These are phyloP conservation scores for Pochonia chlamydosporia DNA, from an alignment of 2,329 filamentous ascomycete species.

Conservation along the genomic window DNA sequence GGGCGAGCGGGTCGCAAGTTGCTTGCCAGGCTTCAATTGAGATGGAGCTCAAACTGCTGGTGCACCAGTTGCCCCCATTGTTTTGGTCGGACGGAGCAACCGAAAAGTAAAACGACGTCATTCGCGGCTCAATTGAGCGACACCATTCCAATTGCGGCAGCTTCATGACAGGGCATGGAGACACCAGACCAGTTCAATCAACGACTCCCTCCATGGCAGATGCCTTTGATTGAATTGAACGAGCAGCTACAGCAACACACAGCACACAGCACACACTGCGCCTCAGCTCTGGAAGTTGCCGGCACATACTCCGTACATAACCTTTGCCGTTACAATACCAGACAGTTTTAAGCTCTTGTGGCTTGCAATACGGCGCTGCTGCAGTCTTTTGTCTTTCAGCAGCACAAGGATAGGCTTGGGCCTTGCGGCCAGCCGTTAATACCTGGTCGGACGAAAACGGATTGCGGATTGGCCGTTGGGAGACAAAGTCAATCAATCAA, in stretches of 20 bases:
- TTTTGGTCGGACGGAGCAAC: not conserved
- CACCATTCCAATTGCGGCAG: not conserved
- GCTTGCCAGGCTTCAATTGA: no score
- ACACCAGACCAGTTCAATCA: no score
- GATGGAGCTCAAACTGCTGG: no score
- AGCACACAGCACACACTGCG: no score
- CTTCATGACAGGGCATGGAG: not conserved
- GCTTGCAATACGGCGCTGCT: not conserved
- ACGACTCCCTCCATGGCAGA: no score
- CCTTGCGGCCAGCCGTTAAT: not conserved
- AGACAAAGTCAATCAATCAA: not conserved
- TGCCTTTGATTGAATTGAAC: no score
- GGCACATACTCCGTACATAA: no score
- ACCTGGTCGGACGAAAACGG: not conserved
- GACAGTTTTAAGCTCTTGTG: no score
- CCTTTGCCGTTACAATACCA: no score
- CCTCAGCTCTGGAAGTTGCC: no score
- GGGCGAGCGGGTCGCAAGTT: no score
- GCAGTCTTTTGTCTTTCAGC: not conserved
- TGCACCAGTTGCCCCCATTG: not conserved
- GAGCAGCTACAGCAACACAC: no score
- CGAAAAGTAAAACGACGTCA: not conserved
- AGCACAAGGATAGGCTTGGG: not conserved
- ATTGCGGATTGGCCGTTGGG: not conserved
- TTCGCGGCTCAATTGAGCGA: not conserved